Conservation (phyloP, 345 rosid species). For the Moringa oleifera region DNA sequence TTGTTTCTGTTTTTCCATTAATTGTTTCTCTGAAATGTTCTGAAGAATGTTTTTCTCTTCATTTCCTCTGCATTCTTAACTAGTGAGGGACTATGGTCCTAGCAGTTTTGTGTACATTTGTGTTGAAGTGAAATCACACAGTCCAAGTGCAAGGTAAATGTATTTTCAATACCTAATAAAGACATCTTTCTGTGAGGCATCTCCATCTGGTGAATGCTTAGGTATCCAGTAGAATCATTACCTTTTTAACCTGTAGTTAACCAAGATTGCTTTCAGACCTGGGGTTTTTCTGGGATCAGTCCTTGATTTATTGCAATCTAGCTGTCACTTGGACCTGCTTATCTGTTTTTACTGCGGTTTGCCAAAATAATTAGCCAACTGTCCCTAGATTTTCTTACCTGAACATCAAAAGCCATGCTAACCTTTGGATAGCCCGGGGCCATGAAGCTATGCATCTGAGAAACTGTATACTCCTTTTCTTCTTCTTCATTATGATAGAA, state of each 20-base stretch:
- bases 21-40: too few species aligned
- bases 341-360: background rate
- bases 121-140: too few species aligned
- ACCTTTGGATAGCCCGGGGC: background rate
- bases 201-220: too few species aligned
- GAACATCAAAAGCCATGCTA: background rate
- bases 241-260: background rate
- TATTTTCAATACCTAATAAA: too few species aligned
- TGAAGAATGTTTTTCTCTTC: background rate
- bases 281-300: background rate
- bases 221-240: too few species aligned
- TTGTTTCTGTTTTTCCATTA: too few species aligned
- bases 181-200: too few species aligned
- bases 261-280: background rate
- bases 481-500: too few species aligned
- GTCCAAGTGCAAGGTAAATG: too few species aligned
- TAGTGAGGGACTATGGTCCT: background rate
- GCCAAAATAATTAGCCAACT: too few species aligned
- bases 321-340: background rate
- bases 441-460: background rate
- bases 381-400: background rate
- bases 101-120: too few species aligned
- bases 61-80: background rate
- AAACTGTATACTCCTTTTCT: too few species aligned
- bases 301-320: background rate